Conservation (phyloP, 129 eudicot species). For the Flaveria bidentis region DNA sequence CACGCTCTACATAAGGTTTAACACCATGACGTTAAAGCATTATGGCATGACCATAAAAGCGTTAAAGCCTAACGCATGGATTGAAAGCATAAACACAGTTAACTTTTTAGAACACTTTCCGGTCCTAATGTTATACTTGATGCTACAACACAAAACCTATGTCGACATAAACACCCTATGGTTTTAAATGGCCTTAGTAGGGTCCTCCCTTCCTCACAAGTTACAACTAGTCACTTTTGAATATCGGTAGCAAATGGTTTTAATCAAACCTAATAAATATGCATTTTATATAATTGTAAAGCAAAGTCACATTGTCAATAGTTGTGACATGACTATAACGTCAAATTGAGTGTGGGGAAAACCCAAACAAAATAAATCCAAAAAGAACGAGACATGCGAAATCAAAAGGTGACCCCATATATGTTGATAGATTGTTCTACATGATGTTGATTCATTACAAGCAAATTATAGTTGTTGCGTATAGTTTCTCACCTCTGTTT, state of each 20-base stretch:
- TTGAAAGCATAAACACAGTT: not conserved
- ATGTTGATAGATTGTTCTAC: constrained; percentile 26
- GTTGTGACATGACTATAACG: constrained; percentile 35
- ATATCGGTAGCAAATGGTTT: constrained; percentile 2
- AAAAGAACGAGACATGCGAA: constrained; percentile 30
- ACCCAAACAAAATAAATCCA: constrained; percentile 26
- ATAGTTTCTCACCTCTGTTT: not conserved
- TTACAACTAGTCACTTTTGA: constrained; percentile 18
- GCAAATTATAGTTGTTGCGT: constrained; percentile 11
- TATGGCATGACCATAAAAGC: too few species aligned
- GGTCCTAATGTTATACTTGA: not conserved
- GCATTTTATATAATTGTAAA: constrained; percentile 11
- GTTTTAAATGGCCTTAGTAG: not conserved
- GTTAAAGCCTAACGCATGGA: too few species aligned
- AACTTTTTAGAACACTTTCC: constrained; percentile 8
- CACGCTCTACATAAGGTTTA: too few species aligned
- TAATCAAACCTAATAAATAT: constrained; percentile 20
- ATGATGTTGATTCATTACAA: constrained; percentile 2
- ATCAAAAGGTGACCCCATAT: constrained; percentile 34
- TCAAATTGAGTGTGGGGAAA: constrained; percentile 35
- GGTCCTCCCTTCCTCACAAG: constrained; percentile 1
- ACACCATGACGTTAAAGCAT: too few species aligned
- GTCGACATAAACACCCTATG: constrained; percentile 4
- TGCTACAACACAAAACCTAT: not conserved
- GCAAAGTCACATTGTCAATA: constrained; percentile 18